phyloP scores from a whole-genome alignment of 768 basidiomycete species.

The Mycena rosella region DNA sequence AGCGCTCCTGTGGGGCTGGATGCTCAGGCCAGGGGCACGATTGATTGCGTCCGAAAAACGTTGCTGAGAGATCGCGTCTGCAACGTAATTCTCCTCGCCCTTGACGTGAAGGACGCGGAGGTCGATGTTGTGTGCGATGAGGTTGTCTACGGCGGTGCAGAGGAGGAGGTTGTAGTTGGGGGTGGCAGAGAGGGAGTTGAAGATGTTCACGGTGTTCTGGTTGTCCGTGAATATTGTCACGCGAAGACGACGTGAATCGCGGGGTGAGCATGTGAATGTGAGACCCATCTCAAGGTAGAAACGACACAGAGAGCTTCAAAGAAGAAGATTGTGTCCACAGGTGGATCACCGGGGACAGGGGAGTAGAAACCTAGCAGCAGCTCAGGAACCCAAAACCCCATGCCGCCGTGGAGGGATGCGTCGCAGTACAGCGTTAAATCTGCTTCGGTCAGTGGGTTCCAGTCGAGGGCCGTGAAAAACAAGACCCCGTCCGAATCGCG shows the following conservation, averaged over 20 bases:
- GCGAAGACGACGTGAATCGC: neutral
- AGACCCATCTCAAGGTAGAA: constrained; percentile 11
- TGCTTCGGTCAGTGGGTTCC: constrained; percentile 7
- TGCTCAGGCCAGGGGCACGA: too few species aligned
- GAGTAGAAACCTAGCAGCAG: constrained; percentile 20
- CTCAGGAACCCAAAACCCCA: constrained; percentile 33
- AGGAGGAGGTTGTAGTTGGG: constrained; percentile 45
- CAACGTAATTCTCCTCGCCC: constrained; percentile 42
- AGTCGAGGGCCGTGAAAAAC: constrained; percentile 8
- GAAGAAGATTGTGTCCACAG: constrained; percentile 23
- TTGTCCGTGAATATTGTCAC: constrained; percentile 37
- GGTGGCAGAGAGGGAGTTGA: constrained; percentile 30
- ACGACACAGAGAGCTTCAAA: constrained; percentile 34
- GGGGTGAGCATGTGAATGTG: neutral
- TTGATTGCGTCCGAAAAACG: neutral
- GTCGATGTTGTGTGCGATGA: constrained; percentile 27
- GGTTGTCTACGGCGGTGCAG: constrained; percentile 31
- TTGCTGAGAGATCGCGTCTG: constrained; percentile 48
- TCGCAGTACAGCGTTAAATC: constrained; percentile 16
- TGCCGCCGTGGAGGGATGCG: neutral
- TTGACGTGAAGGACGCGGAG: constrained; percentile 45
- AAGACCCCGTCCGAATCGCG: constrained; percentile 11
- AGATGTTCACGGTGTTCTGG: constrained; percentile 26
- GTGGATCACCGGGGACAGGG: constrained; percentile 4
- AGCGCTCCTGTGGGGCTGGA: constrained; percentile 1